A percentile compares a stretch with the other conserved stretches of the same genome.
These are phyloP conservation scores for Penicillium ochrochloron DNA, from an alignment of 495 filamentous ascomycete species.

Conservation along the genomic window DNA sequence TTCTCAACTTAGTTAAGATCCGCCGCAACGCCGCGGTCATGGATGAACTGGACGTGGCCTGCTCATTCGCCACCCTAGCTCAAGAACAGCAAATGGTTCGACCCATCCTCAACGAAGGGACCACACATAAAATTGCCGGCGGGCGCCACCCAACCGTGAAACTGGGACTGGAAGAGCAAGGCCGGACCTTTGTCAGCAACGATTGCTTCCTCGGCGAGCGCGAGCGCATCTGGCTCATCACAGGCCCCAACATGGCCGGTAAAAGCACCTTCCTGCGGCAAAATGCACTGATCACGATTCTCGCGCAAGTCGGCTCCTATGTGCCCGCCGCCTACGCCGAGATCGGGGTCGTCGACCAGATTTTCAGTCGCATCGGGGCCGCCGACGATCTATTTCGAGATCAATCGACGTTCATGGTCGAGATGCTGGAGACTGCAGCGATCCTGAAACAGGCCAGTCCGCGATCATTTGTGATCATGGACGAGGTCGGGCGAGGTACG, in stretches of 20 bases:
- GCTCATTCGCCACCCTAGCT: constrained; percentile 80
- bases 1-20: constrained; percentile 77
- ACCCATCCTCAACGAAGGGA: constrained; percentile 66
- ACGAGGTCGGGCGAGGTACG: constrained; percentile 93
- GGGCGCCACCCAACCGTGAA: constrained; percentile 92
- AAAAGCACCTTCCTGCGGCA: constrained; percentile 95
- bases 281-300: constrained; percentile 89
- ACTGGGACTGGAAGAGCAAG: constrained; percentile 75
- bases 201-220: constrained; percentile 76
- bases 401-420: constrained; percentile 90
- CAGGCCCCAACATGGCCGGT: constrained; percentile 98
- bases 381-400: constrained; percentile 90
- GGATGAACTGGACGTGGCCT: constrained; percentile 88
- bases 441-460: constrained; percentile 57
- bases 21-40: constrained; percentile 86
- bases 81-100: constrained; percentile 72
- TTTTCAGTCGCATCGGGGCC: constrained; percentile 90
- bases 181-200: constrained; percentile 82
- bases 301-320: constrained; percentile 90
- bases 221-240: constrained; percentile 84
- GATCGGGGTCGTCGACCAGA: constrained; percentile 86
- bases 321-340: constrained; percentile 86
- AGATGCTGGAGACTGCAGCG: constrained; percentile 60
- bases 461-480: constrained; percentile 93
- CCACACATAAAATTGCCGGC: constrained; percentile 69